These are phyloP conservation scores for Triticum dicoccoides DNA, from an alignment of 176 grass and related monocot genomes.

Conservation along the genomic window DNA sequence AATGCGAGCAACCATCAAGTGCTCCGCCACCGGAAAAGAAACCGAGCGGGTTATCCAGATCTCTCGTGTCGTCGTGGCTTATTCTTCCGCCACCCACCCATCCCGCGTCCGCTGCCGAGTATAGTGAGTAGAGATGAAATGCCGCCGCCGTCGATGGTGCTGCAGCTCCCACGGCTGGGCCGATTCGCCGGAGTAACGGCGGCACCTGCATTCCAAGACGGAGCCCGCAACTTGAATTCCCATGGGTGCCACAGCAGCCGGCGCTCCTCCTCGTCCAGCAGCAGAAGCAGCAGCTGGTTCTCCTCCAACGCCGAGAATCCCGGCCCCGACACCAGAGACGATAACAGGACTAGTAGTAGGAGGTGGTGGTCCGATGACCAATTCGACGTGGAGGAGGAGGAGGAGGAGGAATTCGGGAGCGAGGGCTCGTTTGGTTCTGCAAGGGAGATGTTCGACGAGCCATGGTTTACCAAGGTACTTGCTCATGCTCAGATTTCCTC, in stretches of 20 bases:
- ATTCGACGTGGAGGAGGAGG: background rate
- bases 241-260: background rate
- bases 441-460: constrained; percentile 40
- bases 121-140: background rate
- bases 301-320: constrained; percentile 18
- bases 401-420: background rate
- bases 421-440: constrained; percentile 26
- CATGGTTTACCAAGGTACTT: constrained; percentile 44
- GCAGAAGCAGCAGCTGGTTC: background rate
- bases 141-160: background rate
- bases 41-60: background rate
- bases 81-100: too few relatives aligned
- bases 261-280: background rate
- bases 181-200: background rate
- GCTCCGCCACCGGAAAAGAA: too few relatives aligned
- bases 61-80: background rate
- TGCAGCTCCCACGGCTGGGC: background rate
- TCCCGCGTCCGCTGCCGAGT: background rate
- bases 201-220: background rate
- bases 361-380: background rate
- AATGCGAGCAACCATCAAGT: too few relatives aligned
- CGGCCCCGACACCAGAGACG: background rate
- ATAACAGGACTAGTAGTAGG: background rate
- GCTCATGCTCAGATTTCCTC: background rate
- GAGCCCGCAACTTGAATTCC: too few relatives aligned